These are phyloP conservation scores for Globisporangium megalacanthum DNA, from an alignment of 352 stramenopile genomes.

Conservation along the genomic window DNA sequence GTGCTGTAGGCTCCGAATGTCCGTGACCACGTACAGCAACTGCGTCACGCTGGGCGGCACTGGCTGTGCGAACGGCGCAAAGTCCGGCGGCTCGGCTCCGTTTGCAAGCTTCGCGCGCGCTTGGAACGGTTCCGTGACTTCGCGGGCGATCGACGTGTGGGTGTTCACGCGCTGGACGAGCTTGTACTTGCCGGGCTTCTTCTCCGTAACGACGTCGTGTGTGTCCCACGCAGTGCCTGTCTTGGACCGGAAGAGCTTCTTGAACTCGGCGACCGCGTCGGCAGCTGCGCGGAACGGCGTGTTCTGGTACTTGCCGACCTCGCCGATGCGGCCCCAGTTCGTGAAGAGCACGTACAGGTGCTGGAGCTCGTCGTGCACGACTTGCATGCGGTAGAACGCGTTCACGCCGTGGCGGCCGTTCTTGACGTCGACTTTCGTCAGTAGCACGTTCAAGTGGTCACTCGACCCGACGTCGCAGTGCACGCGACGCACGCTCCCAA, in stretches of 20 bases:
- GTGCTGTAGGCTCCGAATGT: conserved; percentile 60
- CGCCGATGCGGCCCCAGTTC: conserved; percentile 76
- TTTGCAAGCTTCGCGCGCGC: conserved; percentile 21
- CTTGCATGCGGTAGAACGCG: conserved; percentile 69
- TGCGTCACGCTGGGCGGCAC: conserved; percentile 29
- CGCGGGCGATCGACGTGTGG: conserved; percentile 42
- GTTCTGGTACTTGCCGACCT: conserved; percentile 72
- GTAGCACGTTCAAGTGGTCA: conserved; percentile 42
- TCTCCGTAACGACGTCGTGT: conserved; percentile 33
- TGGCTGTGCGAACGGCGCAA: conserved; percentile 26
- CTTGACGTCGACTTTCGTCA: conserved; percentile 76
- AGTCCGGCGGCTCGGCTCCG: conserved; percentile 9
- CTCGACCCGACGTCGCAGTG: conserved; percentile 16
- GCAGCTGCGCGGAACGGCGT: conserved; percentile 51
- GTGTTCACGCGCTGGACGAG: conserved; percentile 55
- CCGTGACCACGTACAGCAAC: conserved; percentile 62
- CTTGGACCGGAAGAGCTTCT: conserved; percentile 77
- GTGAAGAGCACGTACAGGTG: conserved; percentile 72
- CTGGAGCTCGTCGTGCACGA: conserved; percentile 64
- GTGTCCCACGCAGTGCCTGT: conserved; percentile 63
- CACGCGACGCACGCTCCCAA: conserved; percentile 46
- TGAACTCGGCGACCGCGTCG: conserved; percentile 63
- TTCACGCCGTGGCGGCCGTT: conserved; percentile 67
- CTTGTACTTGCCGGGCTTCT: conserved; percentile 70
- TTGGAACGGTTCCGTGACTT: conserved; percentile 49